phyloP scores from a whole-genome alignment of 148 eudicot genomes.

The Fagopyrum esculentum region DNA sequence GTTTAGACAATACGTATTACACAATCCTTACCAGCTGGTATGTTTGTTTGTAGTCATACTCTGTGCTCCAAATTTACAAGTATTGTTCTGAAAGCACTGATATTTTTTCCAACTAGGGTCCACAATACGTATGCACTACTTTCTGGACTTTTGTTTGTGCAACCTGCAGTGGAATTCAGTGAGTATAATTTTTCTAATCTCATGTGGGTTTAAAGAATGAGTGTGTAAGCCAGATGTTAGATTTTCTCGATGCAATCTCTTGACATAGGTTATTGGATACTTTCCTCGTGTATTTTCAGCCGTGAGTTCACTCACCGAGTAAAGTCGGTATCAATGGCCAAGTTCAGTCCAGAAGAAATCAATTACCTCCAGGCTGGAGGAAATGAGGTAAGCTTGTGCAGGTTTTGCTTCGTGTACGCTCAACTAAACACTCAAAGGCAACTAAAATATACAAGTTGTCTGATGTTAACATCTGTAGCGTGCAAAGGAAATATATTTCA shows the following conservation, averaged over 20 bases:
- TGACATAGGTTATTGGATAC: background rate
- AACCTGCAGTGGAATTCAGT: constrained; percentile 88
- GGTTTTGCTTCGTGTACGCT: background rate
- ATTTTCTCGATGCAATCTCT: background rate
- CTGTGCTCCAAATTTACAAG: background rate
- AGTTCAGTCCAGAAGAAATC: constrained; percentile 83
- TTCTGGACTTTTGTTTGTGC: constrained; percentile 92
- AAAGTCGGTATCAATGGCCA: constrained; percentile 93
- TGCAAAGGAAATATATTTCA: constrained; percentile 14
- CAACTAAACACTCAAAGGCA: background rate
- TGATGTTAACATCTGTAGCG: constrained; percentile 9
- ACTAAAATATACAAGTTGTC: background rate
- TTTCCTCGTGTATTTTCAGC: constrained; percentile 32
- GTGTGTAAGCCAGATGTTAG: background rate
- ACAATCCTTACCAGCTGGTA: background rate
- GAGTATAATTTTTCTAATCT: constrained; percentile 26
- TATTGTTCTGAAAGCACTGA: constrained; percentile 12
- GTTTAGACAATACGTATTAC: background rate
- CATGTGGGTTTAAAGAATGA: background rate
- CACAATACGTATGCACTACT: constrained; percentile 85
- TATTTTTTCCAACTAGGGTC: constrained; percentile 53
- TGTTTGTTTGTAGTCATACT: background rate
- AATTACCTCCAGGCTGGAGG: constrained; percentile 89
- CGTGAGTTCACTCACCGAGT: constrained; percentile 99
- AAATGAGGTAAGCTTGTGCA: constrained; percentile 61